A percentile compares a stretch with the other conserved stretches of the same genome.
Evolutionary conservation across 176 grass and related monocot species (phyloP).

Genomic region (Oryza glumipatula): DNA sequence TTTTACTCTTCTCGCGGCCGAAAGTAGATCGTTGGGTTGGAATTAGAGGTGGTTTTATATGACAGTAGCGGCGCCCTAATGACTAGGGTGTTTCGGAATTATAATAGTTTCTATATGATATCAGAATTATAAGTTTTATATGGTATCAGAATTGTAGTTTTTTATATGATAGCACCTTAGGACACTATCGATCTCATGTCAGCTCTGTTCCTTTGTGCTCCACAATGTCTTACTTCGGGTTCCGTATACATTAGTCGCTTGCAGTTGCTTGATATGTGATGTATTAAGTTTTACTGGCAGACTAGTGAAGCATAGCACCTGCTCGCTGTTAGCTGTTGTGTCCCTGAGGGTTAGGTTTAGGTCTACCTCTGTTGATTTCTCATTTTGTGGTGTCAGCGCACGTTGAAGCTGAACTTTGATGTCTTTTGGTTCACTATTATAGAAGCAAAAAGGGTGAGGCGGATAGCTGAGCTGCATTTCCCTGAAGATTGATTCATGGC

Average conservation of each 20-base stretch:
- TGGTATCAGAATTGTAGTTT: background rate
- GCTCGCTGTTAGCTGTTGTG: background rate
- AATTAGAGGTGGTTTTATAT: background rate
- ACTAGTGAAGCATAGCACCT: background rate
- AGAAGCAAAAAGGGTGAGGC: constrained; percentile 30
- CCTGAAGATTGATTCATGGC: constrained; percentile 46
- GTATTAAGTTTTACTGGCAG: background rate
- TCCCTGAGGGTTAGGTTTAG: background rate
- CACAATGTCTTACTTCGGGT: background rate
- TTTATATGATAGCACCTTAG: background rate
- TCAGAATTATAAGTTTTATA: background rate
- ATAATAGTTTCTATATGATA: constrained; percentile 5
- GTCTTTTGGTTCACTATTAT: background rate
- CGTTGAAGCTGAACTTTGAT: no score
- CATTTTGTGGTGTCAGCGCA: no score
- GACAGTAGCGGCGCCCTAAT: background rate
- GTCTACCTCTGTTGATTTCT: background rate
- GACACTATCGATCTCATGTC: background rate
- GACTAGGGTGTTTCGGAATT: background rate
- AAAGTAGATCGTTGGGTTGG: background rate
- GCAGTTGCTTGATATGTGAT: background rate
- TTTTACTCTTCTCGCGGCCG: background rate
- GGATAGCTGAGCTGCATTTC: background rate
- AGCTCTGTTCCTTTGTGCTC: background rate
- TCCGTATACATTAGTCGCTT: background rate